phyloP scores from a whole-genome alignment of 2,329 filamentous ascomycete species.

The Calonectria hongkongensis region DNA sequence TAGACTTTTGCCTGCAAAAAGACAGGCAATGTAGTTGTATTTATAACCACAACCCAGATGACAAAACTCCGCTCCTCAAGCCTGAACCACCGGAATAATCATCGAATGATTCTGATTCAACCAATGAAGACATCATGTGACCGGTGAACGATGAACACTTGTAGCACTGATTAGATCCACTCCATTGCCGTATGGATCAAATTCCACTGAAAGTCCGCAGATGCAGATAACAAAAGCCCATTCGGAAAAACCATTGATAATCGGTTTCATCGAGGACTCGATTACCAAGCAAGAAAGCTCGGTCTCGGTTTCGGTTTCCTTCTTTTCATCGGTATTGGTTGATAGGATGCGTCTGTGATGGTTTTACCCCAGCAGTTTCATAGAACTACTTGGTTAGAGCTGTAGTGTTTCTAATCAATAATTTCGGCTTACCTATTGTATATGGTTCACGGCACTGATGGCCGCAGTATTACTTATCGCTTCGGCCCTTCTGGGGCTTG shows the following conservation, averaged over 20 bases:
- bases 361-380: too few relatives aligned
- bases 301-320: background rate
- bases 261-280: background rate
- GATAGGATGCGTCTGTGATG: too few relatives aligned
- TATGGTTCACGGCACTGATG: too few relatives aligned
- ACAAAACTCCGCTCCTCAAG: background rate
- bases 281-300: background rate
- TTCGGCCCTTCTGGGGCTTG: too few relatives aligned
- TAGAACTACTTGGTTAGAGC: too few relatives aligned
- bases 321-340: too few relatives aligned
- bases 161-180: background rate
- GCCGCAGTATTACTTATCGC: too few relatives aligned
- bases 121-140: background rate
- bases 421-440: too few relatives aligned
- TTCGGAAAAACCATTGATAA: background rate
- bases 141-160: background rate
- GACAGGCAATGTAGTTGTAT: background rate
- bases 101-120: background rate
- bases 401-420: too few relatives aligned
- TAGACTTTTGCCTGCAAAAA: background rate
- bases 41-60: background rate
- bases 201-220: constrained; percentile 1
- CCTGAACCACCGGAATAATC: background rate
- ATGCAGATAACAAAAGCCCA: background rate
- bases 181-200: background rate